Base-by-base conservation (phyloP, 1,139 yeast genomes). In the Wickerhamiella infanticola region DNA sequence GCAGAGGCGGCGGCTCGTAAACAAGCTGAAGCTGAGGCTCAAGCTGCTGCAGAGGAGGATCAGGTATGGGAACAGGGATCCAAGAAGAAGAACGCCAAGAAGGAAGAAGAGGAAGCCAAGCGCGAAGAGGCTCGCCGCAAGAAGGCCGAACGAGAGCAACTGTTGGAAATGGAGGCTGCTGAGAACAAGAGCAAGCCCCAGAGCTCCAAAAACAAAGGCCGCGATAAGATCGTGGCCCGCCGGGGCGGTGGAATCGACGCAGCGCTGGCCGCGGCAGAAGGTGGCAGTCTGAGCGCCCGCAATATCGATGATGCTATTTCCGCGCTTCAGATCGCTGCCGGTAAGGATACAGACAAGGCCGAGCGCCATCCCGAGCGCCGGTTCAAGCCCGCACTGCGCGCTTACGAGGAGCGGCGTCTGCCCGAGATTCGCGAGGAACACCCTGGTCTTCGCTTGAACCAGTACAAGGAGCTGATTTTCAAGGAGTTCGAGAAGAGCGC, bases 331-430 rank as follows among this genome's bases (percentile, higher is more conserved):
- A 68, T 83, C 60, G 53, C 66, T 18, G 50, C 55, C 23, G 61
- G 60, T 18, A 74, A 81, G 25, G 65, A 69, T 42, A 71, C 67
- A 48, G 67, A 70, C 52, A 81, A 77, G 58, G 68, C 83, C 47
- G 95, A 83, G 53, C 78, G 85, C 62, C 95, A 83, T 56, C 94
- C 95, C 7, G 95, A 83, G 66, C 74, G 94, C 63, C 74, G 95
- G 60, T 82, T 79, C 63, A 84, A 83, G 67, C 86, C 93, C 18
- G 94, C 94, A 0, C 70, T 70, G 51, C 71, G 75, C 9, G 86
- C 83, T 0, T 83, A 64, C 56, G 86, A 83, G 58, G 90, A 79
- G 52, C 67, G 70, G 48, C 73, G 93, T 57, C 61, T 81, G 44
- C 93, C 94, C 6, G 85, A 80, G 58, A 53, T 80, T 48, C 78